These are phyloP conservation scores for Mariannaea elegans DNA, from an alignment of 2,329 filamentous ascomycete genomes.

Conservation along the genomic window DNA sequence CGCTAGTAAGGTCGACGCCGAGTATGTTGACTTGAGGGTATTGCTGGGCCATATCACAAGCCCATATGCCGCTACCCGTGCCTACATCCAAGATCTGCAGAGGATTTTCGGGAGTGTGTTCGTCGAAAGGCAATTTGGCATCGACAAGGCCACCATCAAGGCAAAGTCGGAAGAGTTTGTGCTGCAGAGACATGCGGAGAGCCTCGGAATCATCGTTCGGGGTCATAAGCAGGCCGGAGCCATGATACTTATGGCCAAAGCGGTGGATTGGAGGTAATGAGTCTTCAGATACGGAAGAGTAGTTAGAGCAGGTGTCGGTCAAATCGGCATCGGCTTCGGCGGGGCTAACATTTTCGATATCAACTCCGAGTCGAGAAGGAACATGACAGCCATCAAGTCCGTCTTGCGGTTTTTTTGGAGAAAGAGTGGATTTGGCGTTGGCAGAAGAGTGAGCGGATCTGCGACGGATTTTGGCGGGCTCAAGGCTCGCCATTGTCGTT, in stretches of 20 bases:
- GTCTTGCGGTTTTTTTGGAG: constrained; percentile 18
- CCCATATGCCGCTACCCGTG: constrained; percentile 54
- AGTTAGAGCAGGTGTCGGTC: constrained; percentile 44
- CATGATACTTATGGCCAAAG: constrained; percentile 49
- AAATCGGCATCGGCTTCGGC: constrained; percentile 36
- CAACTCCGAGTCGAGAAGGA: constrained; percentile 15
- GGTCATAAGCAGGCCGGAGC: constrained; percentile 44
- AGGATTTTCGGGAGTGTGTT: constrained; percentile 27
- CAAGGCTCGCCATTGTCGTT: constrained; percentile 26
- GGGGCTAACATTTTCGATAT: constrained; percentile 25
- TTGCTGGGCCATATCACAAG: constrained; percentile 51
- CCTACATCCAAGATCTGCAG: constrained; percentile 53
- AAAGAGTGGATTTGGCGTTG: neutral
- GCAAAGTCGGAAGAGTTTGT: constrained; percentile 47
- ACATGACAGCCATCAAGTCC: constrained; percentile 12
- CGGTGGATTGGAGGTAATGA: constrained; percentile 44
- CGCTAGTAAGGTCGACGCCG: constrained; percentile 52
- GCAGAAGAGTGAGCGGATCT: neutral
- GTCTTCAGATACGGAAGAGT: constrained; percentile 47
- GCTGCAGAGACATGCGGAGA: constrained; percentile 43
- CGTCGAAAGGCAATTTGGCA: constrained; percentile 43
- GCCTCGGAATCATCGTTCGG: constrained; percentile 48
- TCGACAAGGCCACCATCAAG: constrained; percentile 45
- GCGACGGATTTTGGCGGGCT: neutral
- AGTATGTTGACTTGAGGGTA: constrained; percentile 52